Percentiles rank a stretch among this genome's conserved stretches.
Evolutionary conservation across 2,329 filamentous ascomycete genomes (phyloP).

Genomic region (Aspergillus piperis): DNA sequence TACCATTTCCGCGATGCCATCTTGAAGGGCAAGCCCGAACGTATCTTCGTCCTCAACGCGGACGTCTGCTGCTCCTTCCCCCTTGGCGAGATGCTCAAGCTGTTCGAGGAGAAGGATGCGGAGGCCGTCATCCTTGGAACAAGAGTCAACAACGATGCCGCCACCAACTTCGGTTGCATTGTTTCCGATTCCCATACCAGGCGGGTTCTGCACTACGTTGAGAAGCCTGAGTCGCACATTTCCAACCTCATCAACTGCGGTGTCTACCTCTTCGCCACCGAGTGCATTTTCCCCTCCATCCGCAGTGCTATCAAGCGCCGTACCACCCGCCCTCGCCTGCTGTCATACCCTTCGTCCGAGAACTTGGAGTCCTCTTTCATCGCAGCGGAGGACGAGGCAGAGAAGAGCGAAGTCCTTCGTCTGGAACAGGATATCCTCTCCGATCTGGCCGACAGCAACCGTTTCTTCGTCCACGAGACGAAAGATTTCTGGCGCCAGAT

Average conservation of each 20-base stretch:
- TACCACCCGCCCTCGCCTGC: constrained; percentile 82
- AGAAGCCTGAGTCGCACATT: constrained; percentile 97
- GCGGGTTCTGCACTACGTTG: constrained; percentile 96
- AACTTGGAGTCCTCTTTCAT: constrained; percentile 75
- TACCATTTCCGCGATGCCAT: constrained; percentile 99
- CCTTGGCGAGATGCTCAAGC: constrained; percentile 87
- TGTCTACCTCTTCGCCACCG: constrained; percentile 94
- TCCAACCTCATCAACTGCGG: constrained; percentile 99
- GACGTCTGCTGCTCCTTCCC: constrained; percentile 99
- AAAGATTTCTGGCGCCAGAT: constrained; percentile 99
- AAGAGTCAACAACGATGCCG: constrained; percentile 83
- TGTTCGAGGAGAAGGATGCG: constrained; percentile 92
- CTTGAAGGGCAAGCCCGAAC: constrained; percentile 89
- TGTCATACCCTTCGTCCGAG: constrained; percentile 95
- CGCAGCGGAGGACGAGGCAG: constrained; percentile 69
- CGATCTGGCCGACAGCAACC: constrained; percentile 93
- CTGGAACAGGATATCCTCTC: constrained; percentile 96
- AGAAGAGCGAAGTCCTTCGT: constrained; percentile 83
- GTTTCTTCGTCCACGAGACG: constrained; percentile 97
- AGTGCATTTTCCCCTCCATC: constrained; percentile 95
- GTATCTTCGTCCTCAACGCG: constrained; percentile 95
- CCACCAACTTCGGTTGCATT: constrained; percentile 96
- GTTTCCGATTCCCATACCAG: constrained; percentile 92
- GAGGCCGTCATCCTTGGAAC: constrained; percentile 97
- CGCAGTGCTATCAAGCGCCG: constrained; percentile 93